Evolutionary conservation across 192 early-diverging fungal genomes (phyloP).

Genomic region (Paraglomus brasilianum): DNA sequence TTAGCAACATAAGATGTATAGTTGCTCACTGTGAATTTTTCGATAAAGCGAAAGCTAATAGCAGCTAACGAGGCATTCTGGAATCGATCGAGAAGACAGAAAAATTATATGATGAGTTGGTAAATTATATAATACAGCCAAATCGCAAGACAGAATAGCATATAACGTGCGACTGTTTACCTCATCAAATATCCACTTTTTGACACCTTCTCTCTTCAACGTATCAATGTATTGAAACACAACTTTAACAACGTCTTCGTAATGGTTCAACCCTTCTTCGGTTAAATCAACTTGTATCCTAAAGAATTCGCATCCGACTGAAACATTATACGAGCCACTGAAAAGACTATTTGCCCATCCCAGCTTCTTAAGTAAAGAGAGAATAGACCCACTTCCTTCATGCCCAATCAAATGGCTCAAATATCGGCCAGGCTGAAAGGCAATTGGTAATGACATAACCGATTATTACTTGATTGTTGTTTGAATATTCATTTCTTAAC

Average conservation of each 20-base stretch:
- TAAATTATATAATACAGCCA: background rate
- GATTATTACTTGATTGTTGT: background rate
- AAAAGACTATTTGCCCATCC: conserved; percentile 86
- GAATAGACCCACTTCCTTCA: conserved; percentile 84
- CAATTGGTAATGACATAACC: conserved; percentile 1
- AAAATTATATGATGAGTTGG: background rate
- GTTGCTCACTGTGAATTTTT: conserved; percentile 66
- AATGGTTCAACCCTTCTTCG: conserved; percentile 72
- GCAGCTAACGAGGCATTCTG: conserved; percentile 48
- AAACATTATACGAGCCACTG: conserved; percentile 62
- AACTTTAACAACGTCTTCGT: conserved; percentile 75
- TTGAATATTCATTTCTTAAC: background rate
- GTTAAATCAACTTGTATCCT: conserved; percentile 83
- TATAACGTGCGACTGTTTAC: conserved; percentile 35
- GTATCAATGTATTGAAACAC: conserved; percentile 90
- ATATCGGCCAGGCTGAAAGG: conserved; percentile 69
- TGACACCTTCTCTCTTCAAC: conserved; percentile 65
- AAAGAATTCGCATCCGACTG: conserved; percentile 78
- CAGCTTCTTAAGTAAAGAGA: conserved; percentile 78
- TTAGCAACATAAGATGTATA: conserved; percentile 69
- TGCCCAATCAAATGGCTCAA: conserved; percentile 89
- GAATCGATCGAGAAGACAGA: background rate
- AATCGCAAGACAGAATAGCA: no score
- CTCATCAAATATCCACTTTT: conserved; percentile 84
- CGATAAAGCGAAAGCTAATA: conserved; percentile 69